Evolutionary conservation across 2,329 filamentous ascomycete species (phyloP).

Genomic region (Fusarium irregulare): DNA sequence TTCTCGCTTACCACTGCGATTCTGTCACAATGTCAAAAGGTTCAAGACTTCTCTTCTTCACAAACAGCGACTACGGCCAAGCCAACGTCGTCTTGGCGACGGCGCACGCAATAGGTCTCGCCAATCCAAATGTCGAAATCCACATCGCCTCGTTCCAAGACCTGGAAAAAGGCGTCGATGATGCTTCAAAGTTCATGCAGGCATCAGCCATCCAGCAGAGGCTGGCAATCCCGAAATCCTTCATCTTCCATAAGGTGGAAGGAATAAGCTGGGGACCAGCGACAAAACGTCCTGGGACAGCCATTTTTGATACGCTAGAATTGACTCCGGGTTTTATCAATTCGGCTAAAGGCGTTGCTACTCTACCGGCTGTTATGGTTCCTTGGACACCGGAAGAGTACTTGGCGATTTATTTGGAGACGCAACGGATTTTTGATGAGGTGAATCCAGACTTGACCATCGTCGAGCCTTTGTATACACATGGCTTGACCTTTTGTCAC

Average conservation of each 20-base stretch:
- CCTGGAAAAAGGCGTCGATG: neutral
- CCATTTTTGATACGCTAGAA: neutral
- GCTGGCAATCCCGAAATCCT: rapidly evolving
- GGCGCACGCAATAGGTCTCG: neutral
- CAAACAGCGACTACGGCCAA: neutral
- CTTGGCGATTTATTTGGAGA: neutral
- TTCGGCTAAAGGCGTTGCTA: neutral
- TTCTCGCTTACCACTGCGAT: no score
- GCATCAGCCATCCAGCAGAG: neutral
- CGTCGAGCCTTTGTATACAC: neutral
- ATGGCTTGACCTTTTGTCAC: neutral
- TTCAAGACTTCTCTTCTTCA: neutral
- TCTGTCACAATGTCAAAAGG: no score
- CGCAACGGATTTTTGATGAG: neutral
- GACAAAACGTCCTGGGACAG: neutral
- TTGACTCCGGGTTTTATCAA: neutral
- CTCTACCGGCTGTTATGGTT: neutral
- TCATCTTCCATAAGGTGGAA: neutral
- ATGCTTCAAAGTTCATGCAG: neutral
- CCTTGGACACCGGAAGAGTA: neutral
- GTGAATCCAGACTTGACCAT: neutral
- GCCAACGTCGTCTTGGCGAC: neutral
- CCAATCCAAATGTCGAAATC: neutral
- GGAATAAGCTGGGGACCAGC: neutral
- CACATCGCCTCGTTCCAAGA: neutral